A percentile compares a stretch with the other conserved stretches of the same genome.
phyloP scores from a whole-genome alignment of 257 asterid species.

The Dorcoceras hygrometricum region DNA sequence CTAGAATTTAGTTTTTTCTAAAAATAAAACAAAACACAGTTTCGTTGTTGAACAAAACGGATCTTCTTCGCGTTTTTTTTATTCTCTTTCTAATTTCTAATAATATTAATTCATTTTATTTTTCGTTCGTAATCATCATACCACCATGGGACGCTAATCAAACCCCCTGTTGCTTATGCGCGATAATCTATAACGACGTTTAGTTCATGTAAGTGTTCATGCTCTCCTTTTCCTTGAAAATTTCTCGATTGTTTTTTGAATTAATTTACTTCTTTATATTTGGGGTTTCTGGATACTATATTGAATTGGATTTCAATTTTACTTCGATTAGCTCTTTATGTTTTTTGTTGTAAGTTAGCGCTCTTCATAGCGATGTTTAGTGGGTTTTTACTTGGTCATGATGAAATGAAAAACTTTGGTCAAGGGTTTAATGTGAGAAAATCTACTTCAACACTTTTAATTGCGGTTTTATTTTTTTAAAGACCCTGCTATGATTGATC shows the following conservation, averaged over 20 bases:
- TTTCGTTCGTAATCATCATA: conserved; percentile 21
- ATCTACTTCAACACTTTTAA: conserved; percentile 28
- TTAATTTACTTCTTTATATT: conserved; percentile 16
- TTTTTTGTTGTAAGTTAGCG: conserved; percentile 32
- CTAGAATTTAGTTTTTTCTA: neutral
- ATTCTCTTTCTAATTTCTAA: conserved; percentile 2
- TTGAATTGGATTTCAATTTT: conserved; percentile 34
- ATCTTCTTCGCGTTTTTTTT: conserved; percentile 12
- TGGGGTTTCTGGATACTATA: conserved; percentile 21
- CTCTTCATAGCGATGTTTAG: conserved; percentile 33
- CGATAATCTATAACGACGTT: conserved; percentile 26
- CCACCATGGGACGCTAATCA: conserved; percentile 29
- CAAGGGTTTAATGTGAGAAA: conserved; percentile 49
- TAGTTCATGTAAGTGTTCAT: conserved; percentile 42
- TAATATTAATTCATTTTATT: neutral
- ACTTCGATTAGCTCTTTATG: conserved; percentile 14
- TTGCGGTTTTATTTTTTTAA: conserved; percentile 21
- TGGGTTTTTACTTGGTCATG: conserved; percentile 37
- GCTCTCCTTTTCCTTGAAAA: neutral
- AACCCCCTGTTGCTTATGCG: conserved; percentile 38
- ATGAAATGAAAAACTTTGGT: conserved; percentile 31
- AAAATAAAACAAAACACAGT: no score
- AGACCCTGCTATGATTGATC: conserved; percentile 7
- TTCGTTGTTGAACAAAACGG: conserved; percentile 30
- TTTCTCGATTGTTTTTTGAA: conserved; percentile 12